Base-by-base conservation (phyloP, 805 yeast species). In the Yarrowia osloensis region DNA sequence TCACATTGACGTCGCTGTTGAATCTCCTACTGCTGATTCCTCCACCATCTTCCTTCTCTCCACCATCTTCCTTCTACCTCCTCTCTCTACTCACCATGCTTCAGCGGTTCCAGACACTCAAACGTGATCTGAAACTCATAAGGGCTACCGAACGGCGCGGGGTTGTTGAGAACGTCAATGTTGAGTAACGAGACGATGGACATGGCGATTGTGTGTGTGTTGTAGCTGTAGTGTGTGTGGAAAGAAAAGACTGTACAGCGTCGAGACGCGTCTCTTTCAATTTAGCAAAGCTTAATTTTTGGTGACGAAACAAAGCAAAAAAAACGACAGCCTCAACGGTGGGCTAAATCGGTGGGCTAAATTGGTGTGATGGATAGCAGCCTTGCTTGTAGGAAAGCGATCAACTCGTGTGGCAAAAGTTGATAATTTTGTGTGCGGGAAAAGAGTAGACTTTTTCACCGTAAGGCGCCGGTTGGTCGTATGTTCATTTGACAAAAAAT, bases 111-210 rank as follows among this genome's bases (percentile, higher is more conserved):
- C 55, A 94, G 80, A 77, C 99, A 95, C 78, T 95, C 99, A 74
- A 95, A 95, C 0, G 99, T 95, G 77, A 95, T 95, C 77, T 95
- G 98, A 75, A 95, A 93, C 76, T 95, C 96, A 72, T 95, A 95
- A 1, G 98, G 90, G 73, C 91, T 98, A 4, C 90, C 82, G 81
- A 95, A 95, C 71, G 88, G 86, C 5, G 98, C 98, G 4, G 99
- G 99, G 73, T 95, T 95, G 76, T 91, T 94, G 67, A 94, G 83
- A 31, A 95, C 97, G 72, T 90, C 90, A 69, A 95, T 92, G 65
- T 97, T 97, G 65, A 94, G 81, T 63, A 95, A 80, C 49, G 98
- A 92, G 5, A 94, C 98, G 68, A 93, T 93, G 12, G 98, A 93
- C 98, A 93, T 93, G 44, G 47, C 6, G 66, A 4, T 21, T 28